These are phyloP conservation scores for Glycine soja DNA, from an alignment of 306 rosid species.

Conservation along the genomic window DNA sequence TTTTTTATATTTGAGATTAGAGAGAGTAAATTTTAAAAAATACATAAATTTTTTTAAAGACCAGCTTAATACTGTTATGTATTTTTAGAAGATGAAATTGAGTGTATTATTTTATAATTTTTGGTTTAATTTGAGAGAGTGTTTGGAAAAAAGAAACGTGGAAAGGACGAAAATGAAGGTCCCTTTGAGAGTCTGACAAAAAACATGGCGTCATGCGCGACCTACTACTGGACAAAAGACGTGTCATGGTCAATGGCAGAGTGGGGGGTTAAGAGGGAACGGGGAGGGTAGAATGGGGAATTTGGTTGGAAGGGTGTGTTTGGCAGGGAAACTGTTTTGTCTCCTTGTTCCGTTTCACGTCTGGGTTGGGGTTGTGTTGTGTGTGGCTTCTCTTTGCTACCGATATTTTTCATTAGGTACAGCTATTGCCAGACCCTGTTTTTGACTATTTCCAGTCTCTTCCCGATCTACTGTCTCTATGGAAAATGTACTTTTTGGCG, in stretches of 20 bases:
- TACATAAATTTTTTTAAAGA: too few species aligned
- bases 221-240: constrained; percentile 65
- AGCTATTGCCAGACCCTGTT: constrained; percentile 27
- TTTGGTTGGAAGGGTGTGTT: not conserved
- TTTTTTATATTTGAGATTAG: too few species aligned
- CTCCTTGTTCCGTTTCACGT: not conserved
- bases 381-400: constrained; percentile 20
- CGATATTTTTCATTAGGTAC: constrained; percentile 39
- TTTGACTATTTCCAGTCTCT: constrained; percentile 47
- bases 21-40: too few species aligned
- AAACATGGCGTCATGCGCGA: constrained; percentile 73
- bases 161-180: constrained; percentile 30
- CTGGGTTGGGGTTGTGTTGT: not conserved
- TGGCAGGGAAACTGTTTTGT: constrained; percentile 56
- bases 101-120: too few species aligned
- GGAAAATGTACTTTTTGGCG: constrained; percentile 24
- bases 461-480: constrained; percentile 19
- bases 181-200: constrained; percentile 55
- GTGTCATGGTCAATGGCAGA: constrained; percentile 54
- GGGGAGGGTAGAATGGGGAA: constrained; percentile 44
- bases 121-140: too few species aligned
- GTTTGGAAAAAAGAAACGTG: too few species aligned
- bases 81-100: too few species aligned
- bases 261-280: not conserved
- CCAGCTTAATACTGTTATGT: too few species aligned